Base-by-base conservation (phyloP, 2,329 filamentous ascomycete species). In the Clarireedia homoeocarpa region DNA sequence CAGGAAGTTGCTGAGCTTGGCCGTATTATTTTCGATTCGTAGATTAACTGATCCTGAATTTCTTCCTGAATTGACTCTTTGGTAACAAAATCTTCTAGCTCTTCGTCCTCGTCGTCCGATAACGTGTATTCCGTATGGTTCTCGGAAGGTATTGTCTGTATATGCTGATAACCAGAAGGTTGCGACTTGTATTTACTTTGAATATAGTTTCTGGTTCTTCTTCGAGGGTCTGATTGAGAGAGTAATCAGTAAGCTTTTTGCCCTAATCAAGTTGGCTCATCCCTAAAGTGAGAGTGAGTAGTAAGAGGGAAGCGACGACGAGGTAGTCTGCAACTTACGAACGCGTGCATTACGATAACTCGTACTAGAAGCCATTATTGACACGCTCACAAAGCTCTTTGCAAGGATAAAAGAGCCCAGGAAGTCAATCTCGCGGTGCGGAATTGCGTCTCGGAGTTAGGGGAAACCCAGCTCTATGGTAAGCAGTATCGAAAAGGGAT, bases 11-110 rank as follows among this genome's bases (percentile, higher is more conserved):
- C 5, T 38, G 30, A 26, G 20, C 20, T 26, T 45, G 20, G 20
- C 26, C 6, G 40, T 36, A 44, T 20, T 26, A 51, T 3, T 10
- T 40, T 51, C 20, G 15, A 39, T 40, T 55, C 46, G 52, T 51
- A 48, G 17, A 51, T 30, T 12, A 58, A 36, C 15, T 55, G 47
- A 46, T 58, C 48, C 36, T 55, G 40, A 9, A 58, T 58, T 50
- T 58, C 47, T 47, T 47, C 42, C 45, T 58, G 56, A 12, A 49
- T 26, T 26, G 56, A 58, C 27, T n/a, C 42, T 46, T 55, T 55
- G 23, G 36, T 44, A 15, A 58, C 30, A 24, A 55, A 55, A 38
- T 51, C 52, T 27, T 40, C 52, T 1, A 12, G 30, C 30, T 20
- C 14, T 24, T 51, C n/a, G 17, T 10, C 15, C 23, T 48, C 20